Percentiles rank a stretch among this genome's conserved stretches.
These are phyloP conservation scores for Prunus padus DNA, from an alignment of 306 rosid genomes.

Conservation along the genomic window DNA sequence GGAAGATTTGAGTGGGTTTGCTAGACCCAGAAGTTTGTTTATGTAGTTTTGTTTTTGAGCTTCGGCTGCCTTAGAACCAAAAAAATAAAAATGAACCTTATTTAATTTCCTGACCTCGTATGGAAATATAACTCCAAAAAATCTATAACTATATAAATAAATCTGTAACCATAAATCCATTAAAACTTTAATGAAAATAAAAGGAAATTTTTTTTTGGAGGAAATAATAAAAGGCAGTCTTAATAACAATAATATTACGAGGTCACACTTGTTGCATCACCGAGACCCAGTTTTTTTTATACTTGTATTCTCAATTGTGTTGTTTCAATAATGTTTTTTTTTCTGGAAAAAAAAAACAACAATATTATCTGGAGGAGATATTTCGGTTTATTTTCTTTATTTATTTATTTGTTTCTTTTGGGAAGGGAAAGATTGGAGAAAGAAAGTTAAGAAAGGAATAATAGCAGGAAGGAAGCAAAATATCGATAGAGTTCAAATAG, in stretches of 20 bases:
- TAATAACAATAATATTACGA: not conserved
- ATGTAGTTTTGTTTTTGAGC: no score
- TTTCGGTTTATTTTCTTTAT: not conserved
- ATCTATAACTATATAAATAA: not conserved
- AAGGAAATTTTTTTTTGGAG: no score
- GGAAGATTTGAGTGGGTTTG: no score
- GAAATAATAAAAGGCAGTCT: not conserved
- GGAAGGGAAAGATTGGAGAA: no score
- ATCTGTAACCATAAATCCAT: no score
- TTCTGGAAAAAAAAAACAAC: not conserved
- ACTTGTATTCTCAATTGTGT: no score
- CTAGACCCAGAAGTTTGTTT: no score
- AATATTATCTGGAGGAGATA: not conserved
- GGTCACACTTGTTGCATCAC: no score
- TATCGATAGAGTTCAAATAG: not conserved
- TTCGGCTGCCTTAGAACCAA: no score
- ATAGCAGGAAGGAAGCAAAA: not conserved
- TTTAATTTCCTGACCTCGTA: not conserved
- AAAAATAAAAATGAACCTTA: no score
- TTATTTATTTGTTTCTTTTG: not conserved
- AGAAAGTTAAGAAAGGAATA: not conserved
- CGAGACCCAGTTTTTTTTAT: no score
- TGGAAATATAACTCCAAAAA: not conserved
- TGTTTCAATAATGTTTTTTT: no score
- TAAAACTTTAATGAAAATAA: not conserved